These are phyloP conservation scores for Psilocybe cubensis DNA, from an alignment of 768 basidiomycete species.

Conservation along the genomic window DNA sequence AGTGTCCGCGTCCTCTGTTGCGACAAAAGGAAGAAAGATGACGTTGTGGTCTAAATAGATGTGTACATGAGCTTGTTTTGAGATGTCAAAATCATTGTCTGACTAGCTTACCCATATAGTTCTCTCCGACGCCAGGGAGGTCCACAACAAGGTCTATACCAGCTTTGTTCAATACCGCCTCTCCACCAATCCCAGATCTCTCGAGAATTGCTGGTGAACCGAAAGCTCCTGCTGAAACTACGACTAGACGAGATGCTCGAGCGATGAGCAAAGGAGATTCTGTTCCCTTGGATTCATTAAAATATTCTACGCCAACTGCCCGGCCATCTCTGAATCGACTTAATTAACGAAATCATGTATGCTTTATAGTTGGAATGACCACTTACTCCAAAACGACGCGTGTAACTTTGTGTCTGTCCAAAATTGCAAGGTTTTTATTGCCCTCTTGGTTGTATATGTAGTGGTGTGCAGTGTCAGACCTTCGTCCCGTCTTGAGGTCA, in stretches of 20 bases:
- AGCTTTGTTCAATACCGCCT: slow-evolving; percentile 44
- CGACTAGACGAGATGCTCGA: slow-evolving; percentile 44
- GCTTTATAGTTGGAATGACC: not conserved
- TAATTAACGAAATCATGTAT: not conserved
- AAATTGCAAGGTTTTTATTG: slow-evolving; percentile 41
- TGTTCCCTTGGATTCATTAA: slow-evolving; percentile 29
- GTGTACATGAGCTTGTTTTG: not conserved
- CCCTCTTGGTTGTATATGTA: slow-evolving; percentile 49
- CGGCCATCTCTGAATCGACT: slow-evolving; percentile 32
- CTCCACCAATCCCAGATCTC: slow-evolving; percentile 61
- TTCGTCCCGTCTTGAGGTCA: slow-evolving; percentile 48
- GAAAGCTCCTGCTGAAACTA: slow-evolving; percentile 54
- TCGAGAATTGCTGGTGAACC: slow-evolving; percentile 59
- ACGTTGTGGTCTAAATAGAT: slow-evolving; percentile 43
- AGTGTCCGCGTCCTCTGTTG: slow-evolving; percentile 49
- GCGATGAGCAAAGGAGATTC: not conserved
- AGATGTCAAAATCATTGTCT: not conserved
- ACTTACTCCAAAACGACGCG: slow-evolving; percentile 52
- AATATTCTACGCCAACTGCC: slow-evolving; percentile 56
- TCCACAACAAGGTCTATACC: slow-evolving; percentile 56
- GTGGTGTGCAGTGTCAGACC: slow-evolving; percentile 58
- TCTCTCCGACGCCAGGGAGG: slow-evolving; percentile 77
- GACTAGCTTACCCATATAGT: slow-evolving; percentile 48
- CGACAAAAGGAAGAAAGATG: slow-evolving; percentile 41
- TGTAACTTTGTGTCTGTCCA: slow-evolving; percentile 41